A percentile compares a stretch with the other conserved stretches of the same genome.
Evolutionary conservation across 257 asterid species (phyloP).

Genomic region (Knoxia roxburghii): DNA sequence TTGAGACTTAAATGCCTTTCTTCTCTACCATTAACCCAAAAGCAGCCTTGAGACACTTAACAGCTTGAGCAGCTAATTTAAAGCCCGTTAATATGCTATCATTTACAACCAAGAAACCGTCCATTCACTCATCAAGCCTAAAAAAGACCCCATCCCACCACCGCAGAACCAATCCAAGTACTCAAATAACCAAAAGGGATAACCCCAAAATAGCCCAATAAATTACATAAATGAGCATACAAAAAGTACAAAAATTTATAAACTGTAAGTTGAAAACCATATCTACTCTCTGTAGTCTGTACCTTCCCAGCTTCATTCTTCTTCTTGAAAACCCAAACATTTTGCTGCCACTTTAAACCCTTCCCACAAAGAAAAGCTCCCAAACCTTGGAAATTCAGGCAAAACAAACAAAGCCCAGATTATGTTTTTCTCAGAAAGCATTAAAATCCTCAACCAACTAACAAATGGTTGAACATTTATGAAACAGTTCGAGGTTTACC

Average conservation of each 20-base stretch:
- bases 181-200: not conserved
- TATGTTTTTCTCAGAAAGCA: constrained; percentile 3
- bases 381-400: constrained; percentile 6
- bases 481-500: constrained; percentile 11
- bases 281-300: not conserved
- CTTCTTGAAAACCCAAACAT: constrained; percentile 91
- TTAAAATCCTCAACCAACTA: not conserved
- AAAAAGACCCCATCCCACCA: constrained; percentile 6
- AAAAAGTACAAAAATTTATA: not conserved
- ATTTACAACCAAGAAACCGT: not conserved
- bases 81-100: not conserved
- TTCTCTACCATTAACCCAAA: not conserved
- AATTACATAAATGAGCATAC: not conserved
- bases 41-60: not conserved
- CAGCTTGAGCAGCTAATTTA: not conserved
- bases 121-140: not conserved
- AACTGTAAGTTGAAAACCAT: not conserved
- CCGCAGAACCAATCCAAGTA: not conserved
- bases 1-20: not conserved
- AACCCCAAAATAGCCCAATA: not conserved
- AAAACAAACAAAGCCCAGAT: not conserved
- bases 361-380: not conserved
- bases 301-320: constrained; percentile 88
- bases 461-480: not conserved
- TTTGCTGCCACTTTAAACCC: constrained; percentile 7